Evolutionary conservation across 345 rosid species (phyloP).

Genomic region (Acer campestre): DNA sequence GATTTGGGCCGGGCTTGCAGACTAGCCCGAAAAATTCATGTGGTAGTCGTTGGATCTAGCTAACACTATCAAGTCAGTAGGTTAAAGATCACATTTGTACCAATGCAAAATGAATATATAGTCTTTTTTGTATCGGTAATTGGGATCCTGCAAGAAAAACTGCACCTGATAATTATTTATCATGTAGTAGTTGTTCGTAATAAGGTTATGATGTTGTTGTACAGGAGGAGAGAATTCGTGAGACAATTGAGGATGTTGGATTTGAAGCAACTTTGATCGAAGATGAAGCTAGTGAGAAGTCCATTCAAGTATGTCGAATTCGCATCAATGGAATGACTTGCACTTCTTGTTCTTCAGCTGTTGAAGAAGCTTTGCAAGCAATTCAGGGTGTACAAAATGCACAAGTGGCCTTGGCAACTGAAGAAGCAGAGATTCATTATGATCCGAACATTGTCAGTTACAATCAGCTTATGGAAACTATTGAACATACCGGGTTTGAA

Average conservation of each 20-base stretch:
- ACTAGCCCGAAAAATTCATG: too few relatives aligned
- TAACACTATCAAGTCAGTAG: too few relatives aligned
- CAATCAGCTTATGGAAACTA: constrained; percentile 45
- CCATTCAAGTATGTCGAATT: constrained; percentile 66
- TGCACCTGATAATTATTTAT: too few relatives aligned
- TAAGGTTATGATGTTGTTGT: constrained; percentile 7
- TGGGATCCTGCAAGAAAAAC: too few relatives aligned
- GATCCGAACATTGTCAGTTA: constrained; percentile 51
- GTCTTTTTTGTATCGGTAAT: too few relatives aligned
- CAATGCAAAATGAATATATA: too few relatives aligned
- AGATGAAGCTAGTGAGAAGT: constrained; percentile 53
- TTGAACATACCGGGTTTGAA: constrained; percentile 72
- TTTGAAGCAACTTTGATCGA: constrained; percentile 62
- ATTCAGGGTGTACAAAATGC: constrained; percentile 68
- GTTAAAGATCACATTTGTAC: too few relatives aligned
- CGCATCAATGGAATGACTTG: constrained; percentile 92
- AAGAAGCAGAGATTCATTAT: constrained; percentile 79
- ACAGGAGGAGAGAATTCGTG: constrained; percentile 82
- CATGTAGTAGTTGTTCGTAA: not conserved
- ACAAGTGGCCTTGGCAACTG: constrained; percentile 85
- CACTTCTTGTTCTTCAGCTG: constrained; percentile 74
- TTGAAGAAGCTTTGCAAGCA: constrained; percentile 65
- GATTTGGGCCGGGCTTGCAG: too few relatives aligned
- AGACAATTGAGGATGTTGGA: constrained; percentile 86
- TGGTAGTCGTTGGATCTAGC: too few relatives aligned